A percentile compares a stretch with the other conserved stretches of the same genome.
These are phyloP conservation scores for Chaetomium olivaceum DNA, from an alignment of 2,329 filamentous ascomycete species.

Conservation along the genomic window DNA sequence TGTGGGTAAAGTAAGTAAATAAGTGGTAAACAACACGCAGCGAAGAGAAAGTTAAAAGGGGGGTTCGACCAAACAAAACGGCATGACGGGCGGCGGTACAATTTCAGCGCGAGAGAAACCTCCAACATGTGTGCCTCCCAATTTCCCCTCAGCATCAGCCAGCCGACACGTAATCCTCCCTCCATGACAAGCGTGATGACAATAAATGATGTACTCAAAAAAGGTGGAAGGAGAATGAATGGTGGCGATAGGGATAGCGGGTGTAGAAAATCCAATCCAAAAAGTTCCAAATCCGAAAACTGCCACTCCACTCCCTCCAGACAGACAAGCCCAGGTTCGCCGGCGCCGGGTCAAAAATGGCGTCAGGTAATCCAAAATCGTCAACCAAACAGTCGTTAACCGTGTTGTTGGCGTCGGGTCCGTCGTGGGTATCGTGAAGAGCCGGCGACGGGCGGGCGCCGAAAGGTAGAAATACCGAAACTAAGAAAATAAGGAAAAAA, in stretches of 20 bases:
- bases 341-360: neutral
- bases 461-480: slow-evolving; percentile 4
- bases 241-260: neutral
- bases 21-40: slow-evolving; percentile 4
- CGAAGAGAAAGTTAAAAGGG: neutral
- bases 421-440: slow-evolving; percentile 4
- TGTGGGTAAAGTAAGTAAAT: neutral
- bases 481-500: neutral
- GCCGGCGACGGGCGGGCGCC: neutral
- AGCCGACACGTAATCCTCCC: slow-evolving; percentile 1
- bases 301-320: neutral
- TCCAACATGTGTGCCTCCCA: slow-evolving; percentile 1
- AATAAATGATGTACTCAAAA: neutral
- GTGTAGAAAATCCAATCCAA: neutral
- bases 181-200: neutral
- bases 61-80: neutral
- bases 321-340: neutral
- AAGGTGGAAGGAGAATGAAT: neutral
- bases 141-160: slow-evolving; percentile 6
- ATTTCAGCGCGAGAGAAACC: neutral
- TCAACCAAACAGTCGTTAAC: neutral
- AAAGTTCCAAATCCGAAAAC: neutral
- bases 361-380: neutral
- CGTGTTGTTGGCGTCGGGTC: neutral
- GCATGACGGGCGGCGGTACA: neutral